Evolutionary conservation across 805 yeast genomes (phyloP), one percentile per base, ranked within the genome.

Genomic region (Candida chilensis): DNA sequence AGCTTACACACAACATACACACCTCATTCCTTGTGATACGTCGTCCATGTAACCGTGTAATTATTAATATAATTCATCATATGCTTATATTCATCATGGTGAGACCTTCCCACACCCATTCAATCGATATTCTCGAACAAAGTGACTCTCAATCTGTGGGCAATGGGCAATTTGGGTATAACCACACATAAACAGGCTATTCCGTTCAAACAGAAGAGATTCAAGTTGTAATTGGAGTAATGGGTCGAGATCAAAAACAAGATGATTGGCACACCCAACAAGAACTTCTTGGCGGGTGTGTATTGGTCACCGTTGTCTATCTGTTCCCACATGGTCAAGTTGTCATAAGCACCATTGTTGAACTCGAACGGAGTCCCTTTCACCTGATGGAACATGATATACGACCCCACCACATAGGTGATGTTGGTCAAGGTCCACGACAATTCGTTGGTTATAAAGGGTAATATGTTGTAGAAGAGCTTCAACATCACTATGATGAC

Each of bases 291-390:
- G 22, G 95, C 78, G 9, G 98, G 98, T 0, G 98, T 92, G 53
- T 88, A 90, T 54, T 87, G 94, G 49, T 87, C 96, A 35, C 97
- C 98, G 46, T 88, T 78, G 53, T 84, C 94, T 35, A 81, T 79
- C 57, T 90, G 98, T 57, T 90, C 98, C 98, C 98, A 90, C 96
- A 90, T 86, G 15, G 96, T 92, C 41, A 90, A 67, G 47, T 85
- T 79, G 51, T 90, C 98, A 56, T 82, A 92, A 0, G 96, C 97
- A 26, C 98, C 98, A 24, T 83, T 79, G 50, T 88, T 92, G 62
- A 90, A 88, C 45, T 92, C 98, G 50, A 90, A 92, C 1, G 98
- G 98, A 2, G 95, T 87, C 22, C 98, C 98, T 47, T 90, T 92
- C 27, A 92, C 85, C 52, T 84, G 80, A 54, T 90, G 98, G 52